Percentiles rank a stretch among this genome's conserved stretches.
Evolutionary conservation across 306 rosid species (phyloP).

Genomic region (Lotus japonicus): DNA sequence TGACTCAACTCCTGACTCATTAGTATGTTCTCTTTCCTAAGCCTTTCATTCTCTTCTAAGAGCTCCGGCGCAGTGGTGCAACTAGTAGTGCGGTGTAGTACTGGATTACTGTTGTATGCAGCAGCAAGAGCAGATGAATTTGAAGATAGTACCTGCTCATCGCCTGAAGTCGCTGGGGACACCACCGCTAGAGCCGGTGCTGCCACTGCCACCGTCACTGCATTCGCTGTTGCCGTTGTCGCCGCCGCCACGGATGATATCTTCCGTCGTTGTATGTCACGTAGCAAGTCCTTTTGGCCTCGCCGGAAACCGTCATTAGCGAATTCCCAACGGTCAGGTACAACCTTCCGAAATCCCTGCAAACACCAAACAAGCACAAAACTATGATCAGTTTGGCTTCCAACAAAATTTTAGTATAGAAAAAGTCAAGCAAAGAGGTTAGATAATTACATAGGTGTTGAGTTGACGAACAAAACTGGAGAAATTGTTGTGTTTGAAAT

Average conservation of each 20-base stretch:
- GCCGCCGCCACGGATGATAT: conserved; percentile 21
- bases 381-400: not conserved
- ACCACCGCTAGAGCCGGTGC: conserved; percentile 20
- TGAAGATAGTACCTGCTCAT: conserved; percentile 84
- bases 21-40: conserved; percentile 75
- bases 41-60: conserved; percentile 73
- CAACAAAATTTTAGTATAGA: not conserved
- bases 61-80: conserved; percentile 65
- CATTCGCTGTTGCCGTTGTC: not conserved
- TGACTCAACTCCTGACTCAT: conserved; percentile 72
- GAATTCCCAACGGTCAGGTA: conserved; percentile 98
- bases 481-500: conserved; percentile 87
- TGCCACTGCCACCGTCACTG: conserved; percentile 36
- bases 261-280: conserved; percentile 86
- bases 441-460: conserved; percentile 64
- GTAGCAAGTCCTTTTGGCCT: conserved; percentile 75
- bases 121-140: conserved; percentile 61
- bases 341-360: conserved; percentile 95
- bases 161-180: conserved; percentile 79
- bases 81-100: conserved; percentile 49
- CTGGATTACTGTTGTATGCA: conserved; percentile 10
- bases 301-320: conserved; percentile 69
- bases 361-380: not conserved
- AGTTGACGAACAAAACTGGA: conserved; percentile 98
- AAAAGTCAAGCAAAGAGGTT: not conserved